Conservation (phyloP, 257 asterid species). For the Voacanga thouarsii region DNA sequence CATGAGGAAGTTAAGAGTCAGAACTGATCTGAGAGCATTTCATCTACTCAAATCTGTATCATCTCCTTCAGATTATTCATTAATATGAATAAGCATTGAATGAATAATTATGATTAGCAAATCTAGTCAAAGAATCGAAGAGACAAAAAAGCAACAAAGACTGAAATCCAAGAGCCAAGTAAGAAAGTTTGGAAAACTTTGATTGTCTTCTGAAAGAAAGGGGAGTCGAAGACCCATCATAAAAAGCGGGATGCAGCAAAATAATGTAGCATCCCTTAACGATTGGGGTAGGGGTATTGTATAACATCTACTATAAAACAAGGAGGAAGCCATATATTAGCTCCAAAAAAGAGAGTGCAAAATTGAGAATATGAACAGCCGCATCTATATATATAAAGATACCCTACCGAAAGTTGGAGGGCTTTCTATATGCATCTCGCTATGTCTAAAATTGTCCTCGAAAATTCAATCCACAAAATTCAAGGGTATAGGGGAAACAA, state of each 20-base stretch:
- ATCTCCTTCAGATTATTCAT: too few relatives aligned
- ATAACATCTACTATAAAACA: constrained; percentile 28
- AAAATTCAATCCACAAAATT: constrained; percentile 34
- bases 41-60: too few relatives aligned
- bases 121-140: too few relatives aligned
- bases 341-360: constrained; percentile 48
- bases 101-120: too few relatives aligned
- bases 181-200: too few relatives aligned
- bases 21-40: too few relatives aligned
- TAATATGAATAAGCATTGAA: too few relatives aligned
- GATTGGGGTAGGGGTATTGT: constrained; percentile 20
- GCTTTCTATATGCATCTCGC: constrained; percentile 30
- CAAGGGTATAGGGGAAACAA: constrained; percentile 20
- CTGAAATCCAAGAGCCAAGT: too few relatives aligned
- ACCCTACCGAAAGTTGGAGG: constrained; percentile 25
- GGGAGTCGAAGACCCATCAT: too few relatives aligned
- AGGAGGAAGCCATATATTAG: constrained; percentile 25
- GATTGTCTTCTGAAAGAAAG: too few relatives aligned
- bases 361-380: constrained; percentile 37
- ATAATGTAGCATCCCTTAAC: constrained; percentile 27
- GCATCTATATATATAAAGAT: constrained; percentile 31
- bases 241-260: constrained; percentile 20
- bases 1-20: too few relatives aligned
- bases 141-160: too few relatives aligned
- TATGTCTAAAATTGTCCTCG: constrained; percentile 7